Base-by-base conservation (phyloP, 352 stramenopile genomes). In the Phytophthora constricta region DNA sequence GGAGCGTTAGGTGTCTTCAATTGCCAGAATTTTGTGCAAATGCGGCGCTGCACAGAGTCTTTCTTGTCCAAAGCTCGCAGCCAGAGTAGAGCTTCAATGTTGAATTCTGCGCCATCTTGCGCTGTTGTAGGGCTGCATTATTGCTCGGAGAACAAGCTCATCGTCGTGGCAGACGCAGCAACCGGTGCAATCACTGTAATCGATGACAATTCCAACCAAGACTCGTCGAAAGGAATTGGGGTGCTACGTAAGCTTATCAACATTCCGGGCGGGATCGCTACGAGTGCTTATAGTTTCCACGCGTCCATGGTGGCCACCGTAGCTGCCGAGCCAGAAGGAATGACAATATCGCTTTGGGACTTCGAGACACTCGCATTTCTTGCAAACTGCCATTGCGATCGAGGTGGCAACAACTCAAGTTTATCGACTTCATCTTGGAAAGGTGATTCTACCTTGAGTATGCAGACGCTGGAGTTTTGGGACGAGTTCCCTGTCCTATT, bases 61-160 rank as follows among this genome's bases (percentile, higher is more conserved):
- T 90, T 77, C 84, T 5, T 72, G 23, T 62, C 57, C 1, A 63
- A 56, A 54, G 1, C 55, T 11, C 37, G 54, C 4, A 37, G 27
- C 2, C 50, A 34, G 28, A 47, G 34, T 0, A 27, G 17, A 52
- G 43, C 16, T 25, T 61, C 50, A 58, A 4, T 43, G 62, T 37
- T 39, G 51, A 41, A 17, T 31, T 52, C 62, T 39, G 66, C 70
- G 4, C 49, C 62, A 13, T 75, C 77, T 0, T 89, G 82, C 43
- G 77, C 76, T 27, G 74, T 91, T 16, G 70, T 84, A 5, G 77
- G 81, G 2, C 37, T 93, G 2, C 82, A 93, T 37, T 93, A 93
- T 57, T 91, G 84, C 64, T 91, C 82, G 0, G 77, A 79, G 8
- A 93, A 93, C 66, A 93, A 91, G 53, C 70, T 93, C 5, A 77